phyloP scores from a whole-genome alignment of 306 rosid genomes.

The Inga oerstediana region DNA sequence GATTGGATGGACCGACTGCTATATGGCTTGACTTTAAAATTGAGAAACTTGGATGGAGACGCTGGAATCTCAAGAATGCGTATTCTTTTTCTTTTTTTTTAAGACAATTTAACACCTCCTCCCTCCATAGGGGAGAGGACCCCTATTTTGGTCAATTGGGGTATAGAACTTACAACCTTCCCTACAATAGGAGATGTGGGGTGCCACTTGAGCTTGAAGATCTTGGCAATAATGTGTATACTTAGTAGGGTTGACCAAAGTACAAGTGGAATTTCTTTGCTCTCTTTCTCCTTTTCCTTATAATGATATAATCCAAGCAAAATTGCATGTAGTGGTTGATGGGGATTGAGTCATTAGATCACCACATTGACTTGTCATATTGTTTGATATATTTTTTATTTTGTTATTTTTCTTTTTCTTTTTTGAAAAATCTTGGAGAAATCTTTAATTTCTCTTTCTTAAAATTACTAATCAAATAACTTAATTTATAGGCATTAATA shows the following conservation, averaged over 20 bases:
- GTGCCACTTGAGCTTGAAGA: no score
- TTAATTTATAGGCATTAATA: neutral
- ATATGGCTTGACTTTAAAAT: neutral
- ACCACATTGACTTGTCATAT: neutral
- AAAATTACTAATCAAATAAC: slow-evolving; percentile 5
- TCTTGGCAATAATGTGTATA: neutral
- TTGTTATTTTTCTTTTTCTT: neutral
- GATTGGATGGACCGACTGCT: neutral
- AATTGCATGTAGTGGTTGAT: neutral
- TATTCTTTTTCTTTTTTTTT: neutral
- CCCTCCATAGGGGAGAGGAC: no score
- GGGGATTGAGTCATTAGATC: neutral
- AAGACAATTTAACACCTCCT: no score
- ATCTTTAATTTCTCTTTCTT: neutral
- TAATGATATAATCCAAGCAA: neutral
- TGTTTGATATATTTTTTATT: neutral
- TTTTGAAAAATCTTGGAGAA: neutral
- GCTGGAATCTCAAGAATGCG: neutral
- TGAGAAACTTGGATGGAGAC: neutral
- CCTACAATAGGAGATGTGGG: no score
- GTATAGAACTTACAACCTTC: no score
- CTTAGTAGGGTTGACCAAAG: neutral
- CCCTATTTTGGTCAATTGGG: no score
- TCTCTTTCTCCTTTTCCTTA: neutral
- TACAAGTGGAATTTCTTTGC: neutral